A percentile compares a stretch with the other conserved stretches of the same genome.
phyloP scores from a whole-genome alignment of 495 filamentous ascomycete genomes.

The Physcia stellaris region DNA sequence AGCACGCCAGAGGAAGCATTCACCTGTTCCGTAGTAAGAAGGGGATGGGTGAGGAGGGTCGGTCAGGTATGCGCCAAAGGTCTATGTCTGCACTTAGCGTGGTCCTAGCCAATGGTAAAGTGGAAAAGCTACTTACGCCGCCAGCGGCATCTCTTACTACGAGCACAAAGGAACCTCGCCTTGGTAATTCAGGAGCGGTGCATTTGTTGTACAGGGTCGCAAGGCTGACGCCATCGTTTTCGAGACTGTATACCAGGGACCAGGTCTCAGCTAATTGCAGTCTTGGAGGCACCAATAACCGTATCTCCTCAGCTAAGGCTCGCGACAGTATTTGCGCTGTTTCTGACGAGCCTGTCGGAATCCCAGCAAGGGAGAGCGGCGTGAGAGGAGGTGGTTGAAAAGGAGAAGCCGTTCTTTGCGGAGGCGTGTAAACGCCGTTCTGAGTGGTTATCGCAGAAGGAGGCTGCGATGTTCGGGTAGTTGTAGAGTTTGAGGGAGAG shows the following conservation, averaged over 20 bases:
- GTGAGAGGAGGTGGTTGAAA: conserved; percentile 48
- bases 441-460: conserved; percentile 15
- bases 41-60: conserved; percentile 66
- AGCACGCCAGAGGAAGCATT: conserved; percentile 96
- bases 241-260: conserved; percentile 78
- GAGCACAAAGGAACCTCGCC: conserved; percentile 68
- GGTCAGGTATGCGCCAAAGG: conserved; percentile 91
- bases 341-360: conserved; percentile 17
- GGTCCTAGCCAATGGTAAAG: not conserved
- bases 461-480: conserved; percentile 10
- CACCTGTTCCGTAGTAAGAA: conserved; percentile 88
- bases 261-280: conserved; percentile 80
- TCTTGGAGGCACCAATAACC: conserved; percentile 72
- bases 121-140: conserved; percentile 39
- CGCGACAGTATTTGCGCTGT: conserved; percentile 39
- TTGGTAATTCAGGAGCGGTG: conserved; percentile 44
- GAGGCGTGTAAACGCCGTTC: conserved; percentile 33
- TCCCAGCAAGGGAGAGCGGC: conserved; percentile 33
- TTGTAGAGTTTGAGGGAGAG: conserved; percentile 11
- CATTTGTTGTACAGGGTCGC: conserved; percentile 75
- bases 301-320: conserved; percentile 82
- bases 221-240: conserved; percentile 80
- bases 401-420: conserved; percentile 38
- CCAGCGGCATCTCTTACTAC: conserved; percentile 65
- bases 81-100: conserved; percentile 29